A percentile compares a stretch with the other conserved stretches of the same genome.
Conservation (phyloP, 805 yeast species). For the Hanseniaspora hatyaiensis region DNA sequence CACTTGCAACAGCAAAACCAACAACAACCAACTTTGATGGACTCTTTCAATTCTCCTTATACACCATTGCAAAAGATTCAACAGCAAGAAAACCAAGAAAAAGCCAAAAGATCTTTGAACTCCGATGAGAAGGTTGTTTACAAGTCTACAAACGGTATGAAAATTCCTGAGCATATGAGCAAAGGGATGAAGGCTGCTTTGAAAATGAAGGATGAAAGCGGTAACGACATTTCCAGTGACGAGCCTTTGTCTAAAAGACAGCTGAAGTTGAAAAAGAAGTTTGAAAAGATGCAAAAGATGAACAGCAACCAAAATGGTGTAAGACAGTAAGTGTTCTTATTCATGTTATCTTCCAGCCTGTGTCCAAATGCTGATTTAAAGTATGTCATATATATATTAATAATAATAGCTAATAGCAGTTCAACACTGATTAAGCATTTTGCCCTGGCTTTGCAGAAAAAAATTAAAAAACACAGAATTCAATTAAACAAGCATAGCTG, state of each 20-base stretch:
- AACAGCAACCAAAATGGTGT: slow-evolving; percentile 30
- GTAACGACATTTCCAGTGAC: slow-evolving; percentile 12
- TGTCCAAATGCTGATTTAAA: too few species aligned
- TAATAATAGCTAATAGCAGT: too few species aligned
- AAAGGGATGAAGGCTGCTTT: slow-evolving; percentile 15
- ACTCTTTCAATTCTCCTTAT: neutral
- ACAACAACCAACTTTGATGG: slow-evolving; percentile 8
- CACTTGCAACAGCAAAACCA: neutral
- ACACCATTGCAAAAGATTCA: slow-evolving; percentile 4
- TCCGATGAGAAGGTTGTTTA: slow-evolving; percentile 6
- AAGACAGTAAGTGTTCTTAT: slow-evolving; percentile 6
- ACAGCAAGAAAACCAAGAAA: slow-evolving; percentile 1
- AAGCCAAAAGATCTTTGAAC: neutral
- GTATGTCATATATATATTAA: too few species aligned
- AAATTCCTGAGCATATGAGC: slow-evolving; percentile 14
- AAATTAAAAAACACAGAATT: too few species aligned
- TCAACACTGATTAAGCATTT: too few species aligned
- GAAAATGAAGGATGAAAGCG: slow-evolving; percentile 11
- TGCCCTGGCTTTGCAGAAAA: too few species aligned
- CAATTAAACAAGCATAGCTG: too few species aligned
- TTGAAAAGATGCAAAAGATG: slow-evolving; percentile 26
- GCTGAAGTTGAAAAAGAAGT: slow-evolving; percentile 32
- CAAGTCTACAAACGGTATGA: slow-evolving; percentile 14
- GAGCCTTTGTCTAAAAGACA: slow-evolving; percentile 33
- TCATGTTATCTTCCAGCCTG: too few species aligned